These are phyloP conservation scores for Hanseniaspora vineae DNA, from an alignment of 805 yeast genomes.

Conservation along the genomic window DNA sequence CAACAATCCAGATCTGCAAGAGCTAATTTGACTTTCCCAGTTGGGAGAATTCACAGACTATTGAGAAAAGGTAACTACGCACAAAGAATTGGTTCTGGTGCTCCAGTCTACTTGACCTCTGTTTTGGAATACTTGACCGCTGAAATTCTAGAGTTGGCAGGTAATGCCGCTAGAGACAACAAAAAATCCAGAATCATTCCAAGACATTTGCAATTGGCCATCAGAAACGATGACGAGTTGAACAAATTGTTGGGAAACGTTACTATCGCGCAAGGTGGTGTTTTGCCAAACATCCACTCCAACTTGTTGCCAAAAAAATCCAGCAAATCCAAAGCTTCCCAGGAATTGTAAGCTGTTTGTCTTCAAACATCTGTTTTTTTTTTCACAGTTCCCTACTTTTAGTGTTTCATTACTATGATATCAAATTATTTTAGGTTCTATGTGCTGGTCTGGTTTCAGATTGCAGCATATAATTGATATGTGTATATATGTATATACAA, in stretches of 20 bases:
- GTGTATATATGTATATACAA: no score
- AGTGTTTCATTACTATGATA: no score
- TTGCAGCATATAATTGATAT: no score
- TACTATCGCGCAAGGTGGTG: conserved; percentile 99
- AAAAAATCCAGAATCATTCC: conserved; percentile 98
- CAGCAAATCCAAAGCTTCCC: conserved; percentile 49
- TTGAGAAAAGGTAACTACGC: conserved; percentile 96
- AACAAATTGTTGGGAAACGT: conserved; percentile 88
- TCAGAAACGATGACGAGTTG: conserved; percentile 97
- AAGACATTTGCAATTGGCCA: conserved; percentile 96
- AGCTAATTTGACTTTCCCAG: conserved; percentile 99
- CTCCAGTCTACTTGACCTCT: conserved; percentile 95
- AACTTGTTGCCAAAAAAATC: conserved; percentile 78
- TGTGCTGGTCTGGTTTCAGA: neutral
- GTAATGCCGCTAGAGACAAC: conserved; percentile 98
- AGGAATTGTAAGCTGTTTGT: conserved; percentile 37
- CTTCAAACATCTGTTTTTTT: neutral
- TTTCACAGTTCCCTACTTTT: no score
- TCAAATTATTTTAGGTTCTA: conserved; percentile 1
- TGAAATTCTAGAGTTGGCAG: conserved; percentile 95
- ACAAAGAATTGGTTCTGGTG: conserved; percentile 98
- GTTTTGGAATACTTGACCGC: conserved; percentile 96
- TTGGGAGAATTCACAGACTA: conserved; percentile 96
- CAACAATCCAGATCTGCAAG: conserved; percentile 96
- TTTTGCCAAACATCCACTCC: conserved; percentile 92